Conservation (phyloP, 768 basidiomycete species). For the Dacryopinax spathularia region DNA sequence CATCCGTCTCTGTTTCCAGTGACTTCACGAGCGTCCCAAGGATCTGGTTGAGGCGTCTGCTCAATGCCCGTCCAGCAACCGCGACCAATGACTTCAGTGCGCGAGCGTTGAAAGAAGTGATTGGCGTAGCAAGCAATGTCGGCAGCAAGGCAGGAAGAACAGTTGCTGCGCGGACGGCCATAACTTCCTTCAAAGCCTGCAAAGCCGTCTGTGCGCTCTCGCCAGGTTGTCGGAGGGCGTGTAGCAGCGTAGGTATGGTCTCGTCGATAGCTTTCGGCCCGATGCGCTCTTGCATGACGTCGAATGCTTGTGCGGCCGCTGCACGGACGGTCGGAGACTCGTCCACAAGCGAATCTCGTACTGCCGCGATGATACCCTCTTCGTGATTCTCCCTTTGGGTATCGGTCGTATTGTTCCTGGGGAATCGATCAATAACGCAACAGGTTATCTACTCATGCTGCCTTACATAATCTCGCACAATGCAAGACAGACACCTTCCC, state of each 20-base stretch:
- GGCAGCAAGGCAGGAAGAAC: constrained; percentile 97
- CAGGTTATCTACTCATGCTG: too few species aligned
- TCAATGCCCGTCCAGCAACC: constrained; percentile 84
- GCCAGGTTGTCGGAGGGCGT: constrained; percentile 85
- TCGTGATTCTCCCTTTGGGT: constrained; percentile 76
- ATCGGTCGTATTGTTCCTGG: constrained; percentile 70
- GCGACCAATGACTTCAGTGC: constrained; percentile 83
- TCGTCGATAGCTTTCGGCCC: constrained; percentile 88
- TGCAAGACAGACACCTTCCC: constrained; percentile 77
- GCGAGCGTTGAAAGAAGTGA: constrained; percentile 88
- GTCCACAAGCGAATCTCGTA: constrained; percentile 76
- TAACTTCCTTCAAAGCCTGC: constrained; percentile 84
- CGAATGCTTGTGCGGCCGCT: constrained; percentile 81
- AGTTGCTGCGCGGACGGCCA: constrained; percentile 82
- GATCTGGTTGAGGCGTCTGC: constrained; percentile 64
- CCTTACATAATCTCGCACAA: constrained; percentile 79
- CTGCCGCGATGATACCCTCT: constrained; percentile 72
- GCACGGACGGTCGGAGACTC: constrained; percentile 70
- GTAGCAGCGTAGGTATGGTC: constrained; percentile 87
- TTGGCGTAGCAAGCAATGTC: constrained; percentile 75
- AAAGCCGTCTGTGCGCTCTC: constrained; percentile 90
- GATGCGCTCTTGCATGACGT: constrained; percentile 80
- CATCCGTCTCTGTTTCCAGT: constrained; percentile 36
- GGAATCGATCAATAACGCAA: constrained; percentile 9
- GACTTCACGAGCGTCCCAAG: constrained; percentile 67